Evolutionary conservation across 1,284 basidiomycete genomes (phyloP), one percentile per base, ranked within the genome.

Genomic region (Peniophora sp.): DNA sequence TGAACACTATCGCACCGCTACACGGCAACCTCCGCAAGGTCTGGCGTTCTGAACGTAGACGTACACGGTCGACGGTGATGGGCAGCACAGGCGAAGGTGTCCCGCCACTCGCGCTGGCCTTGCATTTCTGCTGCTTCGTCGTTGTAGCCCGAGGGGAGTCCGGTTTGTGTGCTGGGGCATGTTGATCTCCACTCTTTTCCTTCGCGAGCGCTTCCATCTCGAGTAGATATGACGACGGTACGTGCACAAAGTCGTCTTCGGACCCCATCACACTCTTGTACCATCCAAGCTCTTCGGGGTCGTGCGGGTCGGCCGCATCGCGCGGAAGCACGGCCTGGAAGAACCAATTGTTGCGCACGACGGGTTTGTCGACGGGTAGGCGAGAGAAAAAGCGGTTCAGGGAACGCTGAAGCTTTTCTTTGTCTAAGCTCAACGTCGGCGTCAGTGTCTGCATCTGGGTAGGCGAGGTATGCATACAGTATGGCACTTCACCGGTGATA

Each of bases 1-100:
- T 85, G 63, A 92, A 92, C n/a, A 85, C 70, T 41, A 91, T 73
- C 14, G 80, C 84, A 2, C 88, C 87, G 22, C 76, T 81, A 10
- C 72, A 69, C 2, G 81, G 76, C 16, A 89, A 72, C 22, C 89
- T 71, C 35, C 89, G 72, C 49, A 92, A 66, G 10, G 83, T 86
- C 67, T 91, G 88, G 34, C 85, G 71, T 61, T 92, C 89, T 11
- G 77, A 76, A 48, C 89, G 72, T 50, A 89, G 66, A 11, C 78
- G 75, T 43, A 89, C 65, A 41, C 70, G 76, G 72, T 68, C 20
- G 38, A 41, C 19, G 5, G 38, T 20, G 38, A n/a, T 41, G 38
- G 38, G 38, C 5, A n/a, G 16, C 16, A 17, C 19, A 8, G 19
- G 16, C 8, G 78, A 70, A n/a, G 64, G 57, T 14, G 53, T 54